Percentiles rank a stretch among this genome's conserved stretches.
These are phyloP conservation scores for Spergularia marina DNA, from an alignment of 148 eudicot species.

Conservation along the genomic window DNA sequence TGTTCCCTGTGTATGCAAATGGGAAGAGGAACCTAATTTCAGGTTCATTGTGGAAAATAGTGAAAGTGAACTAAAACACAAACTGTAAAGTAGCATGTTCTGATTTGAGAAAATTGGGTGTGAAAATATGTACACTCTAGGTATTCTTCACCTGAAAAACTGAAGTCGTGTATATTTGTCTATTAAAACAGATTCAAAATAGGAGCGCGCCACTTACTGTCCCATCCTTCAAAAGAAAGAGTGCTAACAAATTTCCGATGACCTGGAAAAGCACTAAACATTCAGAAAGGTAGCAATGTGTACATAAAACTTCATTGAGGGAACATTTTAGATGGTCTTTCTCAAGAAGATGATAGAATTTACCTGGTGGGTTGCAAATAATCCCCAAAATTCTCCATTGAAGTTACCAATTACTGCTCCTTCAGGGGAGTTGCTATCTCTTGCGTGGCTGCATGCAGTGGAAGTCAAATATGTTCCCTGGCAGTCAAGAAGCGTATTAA, in stretches of 20 bases:
- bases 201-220: constrained; percentile 40
- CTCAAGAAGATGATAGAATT: neutral
- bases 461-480: constrained; percentile 98
- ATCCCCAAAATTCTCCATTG: constrained; percentile 91
- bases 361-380: constrained; percentile 91
- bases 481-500: constrained; percentile 21
- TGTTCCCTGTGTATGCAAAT: neutral
- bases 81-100: neutral
- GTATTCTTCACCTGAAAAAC: neutral
- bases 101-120: neutral
- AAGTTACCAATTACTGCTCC: constrained; percentile 88
- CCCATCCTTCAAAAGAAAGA: constrained; percentile 63
- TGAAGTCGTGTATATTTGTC: neutral
- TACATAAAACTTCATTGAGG: neutral
- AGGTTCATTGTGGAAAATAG: neutral
- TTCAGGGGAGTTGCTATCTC: constrained; percentile 63
- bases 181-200: neutral
- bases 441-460: constrained; percentile 78
- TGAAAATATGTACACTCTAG: neutral
- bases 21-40: neutral
- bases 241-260: constrained; percentile 77
- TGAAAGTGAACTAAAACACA: neutral
- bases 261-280: constrained; percentile 50
- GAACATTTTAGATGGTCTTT: neutral
- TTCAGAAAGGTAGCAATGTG: neutral